Percentiles rank a stretch among this genome's conserved stretches.
These are phyloP conservation scores for Silene coronaria DNA, from an alignment of 179 eudicot species.

Conservation along the genomic window DNA sequence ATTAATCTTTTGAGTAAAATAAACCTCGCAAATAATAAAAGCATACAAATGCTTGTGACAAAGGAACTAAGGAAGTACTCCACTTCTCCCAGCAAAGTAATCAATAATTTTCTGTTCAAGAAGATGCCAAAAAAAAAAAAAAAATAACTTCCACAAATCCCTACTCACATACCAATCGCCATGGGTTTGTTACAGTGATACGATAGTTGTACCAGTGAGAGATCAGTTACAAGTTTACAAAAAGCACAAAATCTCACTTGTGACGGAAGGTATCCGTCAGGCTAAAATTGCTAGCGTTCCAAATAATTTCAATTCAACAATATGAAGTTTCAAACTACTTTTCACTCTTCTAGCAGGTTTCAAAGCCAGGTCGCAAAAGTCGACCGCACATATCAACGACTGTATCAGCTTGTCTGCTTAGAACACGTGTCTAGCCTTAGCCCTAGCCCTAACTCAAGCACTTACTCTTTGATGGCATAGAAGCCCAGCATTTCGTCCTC, in stretches of 20 bases:
- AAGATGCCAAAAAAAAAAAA: not conserved
- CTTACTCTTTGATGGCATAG: slow-evolving; percentile 30
- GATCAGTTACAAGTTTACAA: no score
- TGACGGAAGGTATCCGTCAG: no score
- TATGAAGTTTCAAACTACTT: not conserved
- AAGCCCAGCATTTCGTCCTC: slow-evolving; percentile 78
- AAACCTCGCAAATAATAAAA: no score
- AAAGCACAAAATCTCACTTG: no score
- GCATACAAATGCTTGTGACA: no score
- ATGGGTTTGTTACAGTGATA: not conserved
- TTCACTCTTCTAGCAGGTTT: not conserved
- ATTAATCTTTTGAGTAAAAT: no score
- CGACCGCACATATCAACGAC: not conserved
- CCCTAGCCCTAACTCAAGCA: not conserved
- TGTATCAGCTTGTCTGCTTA: not conserved
- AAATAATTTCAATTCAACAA: not conserved
- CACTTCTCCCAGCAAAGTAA: no score
- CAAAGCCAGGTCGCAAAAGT: not conserved
- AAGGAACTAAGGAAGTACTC: no score
- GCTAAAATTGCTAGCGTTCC: not conserved
- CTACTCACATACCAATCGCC: not conserved
- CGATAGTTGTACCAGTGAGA: not conserved
- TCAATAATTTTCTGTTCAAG: no score
- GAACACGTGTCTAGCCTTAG: not conserved
- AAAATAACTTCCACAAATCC: not conserved